Evolutionary conservation across 345 rosid species (phyloP), one percentile per base, ranked within the genome.

Genomic region (Bruguiera gymnorhiza): DNA sequence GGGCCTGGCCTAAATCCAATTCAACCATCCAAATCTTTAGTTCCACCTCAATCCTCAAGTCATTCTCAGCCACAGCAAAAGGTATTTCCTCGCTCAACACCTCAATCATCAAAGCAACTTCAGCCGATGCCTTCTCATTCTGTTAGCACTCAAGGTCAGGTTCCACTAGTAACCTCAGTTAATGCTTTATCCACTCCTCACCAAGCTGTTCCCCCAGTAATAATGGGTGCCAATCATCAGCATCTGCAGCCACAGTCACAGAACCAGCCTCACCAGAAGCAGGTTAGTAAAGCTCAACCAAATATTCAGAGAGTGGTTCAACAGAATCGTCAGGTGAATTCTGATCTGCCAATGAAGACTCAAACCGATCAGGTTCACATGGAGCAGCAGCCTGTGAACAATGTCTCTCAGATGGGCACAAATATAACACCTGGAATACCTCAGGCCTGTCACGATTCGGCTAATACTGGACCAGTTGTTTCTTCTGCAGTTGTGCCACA

Each of bases 41-140:
- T 78, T 79, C 69, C 91, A 76, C 26, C 79, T 39, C 91, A 81
- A 75, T 68, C 89, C 65, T 73, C 80, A 66, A 86, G 80, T 80
- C 86, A 80, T 72, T 81, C 86, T 31, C 95, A 84, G 74, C 82
- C 78, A 62, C 89, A 81, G 70, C 88, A 86, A 61, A 88, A 86
- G 72, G 53, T 76, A 18, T 70, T 74, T 84, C 70, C 99, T 72
- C 81, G 80, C 57, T 37, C 87, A 62, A 59, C 79, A 24, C 64
- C 83, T 32, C 76, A 85, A 68, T 52, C 74, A 26, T 79, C 85
- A 52, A 84, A 80, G 73, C 91, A 81, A 70, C 82, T 69, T 65
- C 90, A 85, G 80, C 89, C 83, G 79, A 71, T 81, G 75, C 86
- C 88, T 69, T 73, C 86, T 72, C 88, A 85, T 81, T 83, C 85